Percentiles rank a stretch among this genome's conserved stretches.
These are phyloP conservation scores for Yarrowia bubula DNA, from an alignment of 805 yeast genomes.

Conservation along the genomic window DNA sequence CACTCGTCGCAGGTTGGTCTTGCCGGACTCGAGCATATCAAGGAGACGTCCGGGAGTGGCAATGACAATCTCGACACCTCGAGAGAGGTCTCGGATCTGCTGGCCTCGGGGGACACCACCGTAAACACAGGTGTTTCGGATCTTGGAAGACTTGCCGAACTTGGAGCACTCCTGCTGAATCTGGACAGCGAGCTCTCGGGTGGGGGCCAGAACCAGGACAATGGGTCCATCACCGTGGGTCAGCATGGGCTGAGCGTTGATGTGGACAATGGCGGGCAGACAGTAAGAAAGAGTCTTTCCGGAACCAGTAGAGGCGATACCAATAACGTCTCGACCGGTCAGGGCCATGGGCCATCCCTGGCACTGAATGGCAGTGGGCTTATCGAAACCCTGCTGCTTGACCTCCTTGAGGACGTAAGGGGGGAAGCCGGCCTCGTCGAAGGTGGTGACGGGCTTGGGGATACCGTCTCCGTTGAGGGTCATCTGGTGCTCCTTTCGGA, in stretches of 20 bases:
- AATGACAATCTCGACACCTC: constrained; percentile 94
- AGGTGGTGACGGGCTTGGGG: constrained; percentile 88
- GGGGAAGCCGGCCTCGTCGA: constrained; percentile 98
- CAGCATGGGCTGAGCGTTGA: constrained; percentile 94
- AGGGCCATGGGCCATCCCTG: constrained; percentile 99
- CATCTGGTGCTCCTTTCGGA: constrained; percentile 86
- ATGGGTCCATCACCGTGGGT: constrained; percentile 96
- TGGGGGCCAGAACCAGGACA: constrained; percentile 93
- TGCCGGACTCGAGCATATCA: constrained; percentile 93
- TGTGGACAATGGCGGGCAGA: constrained; percentile 95
- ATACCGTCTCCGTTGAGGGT: constrained; percentile 76
- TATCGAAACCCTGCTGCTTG: constrained; percentile 85
- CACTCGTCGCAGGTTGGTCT: constrained; percentile 92
- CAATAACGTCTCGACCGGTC: constrained; percentile 98
- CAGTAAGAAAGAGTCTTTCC: constrained; percentile 98
- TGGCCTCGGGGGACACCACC: constrained; percentile 99
- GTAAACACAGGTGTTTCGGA: constrained; percentile 90
- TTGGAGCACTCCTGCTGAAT: constrained; percentile 94
- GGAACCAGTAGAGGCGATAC: constrained; percentile 98
- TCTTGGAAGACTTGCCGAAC: constrained; percentile 87
- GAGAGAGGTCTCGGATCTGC: constrained; percentile 91
- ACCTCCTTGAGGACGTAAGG: constrained; percentile 87
- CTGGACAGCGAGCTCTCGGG: constrained; percentile 98
- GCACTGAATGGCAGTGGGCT: constrained; percentile 95
- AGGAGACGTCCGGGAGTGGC: constrained; percentile 99